These are phyloP conservation scores for Nemania sp. DNA, from an alignment of 2,329 filamentous ascomycete species.

Conservation along the genomic window DNA sequence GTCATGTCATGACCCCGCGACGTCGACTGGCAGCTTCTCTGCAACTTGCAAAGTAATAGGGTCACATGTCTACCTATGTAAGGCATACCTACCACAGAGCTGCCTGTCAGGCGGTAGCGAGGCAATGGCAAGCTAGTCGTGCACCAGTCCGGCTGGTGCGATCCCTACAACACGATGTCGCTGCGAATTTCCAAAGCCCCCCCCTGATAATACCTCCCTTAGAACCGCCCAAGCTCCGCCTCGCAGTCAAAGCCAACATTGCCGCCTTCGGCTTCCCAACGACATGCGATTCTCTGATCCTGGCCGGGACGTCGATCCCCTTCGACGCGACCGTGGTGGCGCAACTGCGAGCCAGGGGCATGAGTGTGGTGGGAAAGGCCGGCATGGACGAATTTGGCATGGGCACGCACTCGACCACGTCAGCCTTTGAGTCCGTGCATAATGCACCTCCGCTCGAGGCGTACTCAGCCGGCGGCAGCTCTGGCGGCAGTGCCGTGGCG, in stretches of 20 bases:
- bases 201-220: too few relatives aligned
- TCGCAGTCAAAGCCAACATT: constrained; percentile 80
- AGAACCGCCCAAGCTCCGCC: constrained; percentile 26
- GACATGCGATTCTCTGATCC: constrained; percentile 79
- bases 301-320: constrained; percentile 72
- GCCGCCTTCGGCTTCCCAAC: constrained; percentile 67
- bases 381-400: constrained; percentile 97
- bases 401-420: constrained; percentile 79
- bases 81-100: constrained; percentile 36
- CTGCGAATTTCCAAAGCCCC: constrained; percentile 4
- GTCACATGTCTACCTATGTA: constrained; percentile 43
- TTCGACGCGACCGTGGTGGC: constrained; percentile 81
- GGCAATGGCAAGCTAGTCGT: constrained; percentile 27
- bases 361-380: constrained; percentile 73
- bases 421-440: constrained; percentile 66
- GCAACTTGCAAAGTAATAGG: too few relatives aligned
- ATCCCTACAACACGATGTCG: constrained; percentile 16
- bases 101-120: constrained; percentile 34
- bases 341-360: constrained; percentile 65
- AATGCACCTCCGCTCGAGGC: constrained; percentile 47
- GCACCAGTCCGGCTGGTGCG: background rate
- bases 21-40: too few relatives aligned
- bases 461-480: constrained; percentile 80
- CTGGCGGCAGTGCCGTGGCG: constrained; percentile 88
- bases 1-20: too few relatives aligned